Evolutionary conservation across 225 moss, liverwort and hornwort genomes (phyloP).

Genomic region (Pseudoscleropodium purum): DNA sequence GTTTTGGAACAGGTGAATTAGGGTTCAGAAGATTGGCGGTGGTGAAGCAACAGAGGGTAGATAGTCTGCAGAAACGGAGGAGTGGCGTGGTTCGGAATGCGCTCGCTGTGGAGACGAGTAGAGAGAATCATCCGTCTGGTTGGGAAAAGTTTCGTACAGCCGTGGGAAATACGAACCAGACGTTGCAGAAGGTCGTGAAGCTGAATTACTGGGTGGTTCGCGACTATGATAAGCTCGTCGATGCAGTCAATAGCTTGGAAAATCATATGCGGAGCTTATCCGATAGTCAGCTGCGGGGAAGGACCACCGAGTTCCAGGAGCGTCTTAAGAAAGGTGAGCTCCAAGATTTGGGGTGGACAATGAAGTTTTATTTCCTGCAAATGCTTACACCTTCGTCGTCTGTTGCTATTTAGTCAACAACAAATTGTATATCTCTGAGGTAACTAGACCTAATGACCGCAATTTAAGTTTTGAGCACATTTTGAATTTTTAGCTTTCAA

Average conservation of each 20-base stretch:
- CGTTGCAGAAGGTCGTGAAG: conserved; percentile 53
- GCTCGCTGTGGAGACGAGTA: conserved; percentile 18
- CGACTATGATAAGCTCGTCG: conserved; percentile 73
- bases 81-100: conserved; percentile 6
- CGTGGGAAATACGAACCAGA: conserved; percentile 29
- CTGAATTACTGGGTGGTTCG: conserved; percentile 87
- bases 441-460: background rate
- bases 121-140: background rate
- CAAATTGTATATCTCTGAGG: background rate
- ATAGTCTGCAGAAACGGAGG: background rate
- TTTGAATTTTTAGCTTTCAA: background rate
- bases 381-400: background rate
- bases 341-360: background rate
- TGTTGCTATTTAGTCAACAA: background rate
- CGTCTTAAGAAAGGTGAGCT: conserved; percentile 59
- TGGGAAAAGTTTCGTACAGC: conserved; percentile 35
- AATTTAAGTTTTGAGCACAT: background rate
- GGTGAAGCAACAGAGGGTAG: background rate
- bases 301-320: conserved; percentile 69
- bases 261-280: conserved; percentile 34
- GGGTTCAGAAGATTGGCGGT: background rate
- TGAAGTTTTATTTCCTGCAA: background rate
- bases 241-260: conserved; percentile 68
- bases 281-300: conserved; percentile 59
- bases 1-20: background rate